Base-by-base conservation (phyloP, 2,329 filamentous ascomycete genomes). In the Kalmusia sp. region DNA sequence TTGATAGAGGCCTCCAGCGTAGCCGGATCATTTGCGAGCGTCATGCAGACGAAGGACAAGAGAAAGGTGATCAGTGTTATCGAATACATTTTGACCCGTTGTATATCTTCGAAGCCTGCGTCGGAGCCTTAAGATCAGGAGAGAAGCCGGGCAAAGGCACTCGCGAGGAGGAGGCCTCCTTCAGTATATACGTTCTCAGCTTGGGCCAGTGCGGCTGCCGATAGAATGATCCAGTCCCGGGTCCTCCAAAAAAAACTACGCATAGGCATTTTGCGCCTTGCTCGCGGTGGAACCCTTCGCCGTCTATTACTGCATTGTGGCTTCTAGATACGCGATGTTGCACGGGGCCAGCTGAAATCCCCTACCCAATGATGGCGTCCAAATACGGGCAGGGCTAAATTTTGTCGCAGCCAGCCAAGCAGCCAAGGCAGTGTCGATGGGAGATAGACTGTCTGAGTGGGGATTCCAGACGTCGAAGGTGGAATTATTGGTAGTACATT, bases 1-100 rank as follows among this genome's bases (percentile, higher is more conserved):
- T 50, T 52, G 44, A 60, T 60, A 19, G 51, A 48, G 6, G 57
- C 47, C 17, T 19, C 15, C 14, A 57, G 39, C 17, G 54, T 59
- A 22, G 38, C 48, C 14, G 48, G 43, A 27, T 56, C 47, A 11
- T 31, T 52, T 19, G 49, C 14, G 37, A 52, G 49, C 3, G 35
- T 34, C 17, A 31, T 39, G 19, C 35, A 11, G 15, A 28, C 14
- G 8, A 48, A 6, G 1, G 52, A 8, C 14, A 52, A 46, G 2
- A 51, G 31, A 15, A 38, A 8, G 15, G 46, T 19, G 8, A 31
- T 8, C 34, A 49, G 22, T 22, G 27, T 12, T 24, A 19, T 25
- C n/a, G 44, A 38, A 22, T 21, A 25, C 44, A 39, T 49, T 12
- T 9, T 39, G 22, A 12, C 8, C 3, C 24, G 11, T 33, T 45